Conservation (phyloP, 768 basidiomycete species). For the Termitomyces titanicus region DNA sequence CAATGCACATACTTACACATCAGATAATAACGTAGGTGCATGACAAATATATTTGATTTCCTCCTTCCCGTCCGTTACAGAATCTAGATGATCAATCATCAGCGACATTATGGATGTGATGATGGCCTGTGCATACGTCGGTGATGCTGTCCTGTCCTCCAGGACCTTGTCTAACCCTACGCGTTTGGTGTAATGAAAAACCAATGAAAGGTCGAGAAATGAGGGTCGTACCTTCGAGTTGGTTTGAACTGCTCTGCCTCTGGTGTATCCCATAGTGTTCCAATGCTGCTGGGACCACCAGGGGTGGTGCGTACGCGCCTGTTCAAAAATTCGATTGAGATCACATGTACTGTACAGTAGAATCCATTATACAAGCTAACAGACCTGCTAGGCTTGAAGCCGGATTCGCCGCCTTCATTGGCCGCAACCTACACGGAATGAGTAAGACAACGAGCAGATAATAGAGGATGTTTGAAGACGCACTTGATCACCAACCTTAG, state of each 20-base stretch:
- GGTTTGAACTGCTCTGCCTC: slow-evolving; percentile 55
- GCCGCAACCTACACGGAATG: slow-evolving; percentile 6
- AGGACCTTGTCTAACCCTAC: slow-evolving; percentile 63
- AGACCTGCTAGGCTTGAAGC: slow-evolving; percentile 48
- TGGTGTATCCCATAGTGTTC: slow-evolving; percentile 46
- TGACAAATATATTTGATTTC: not conserved
- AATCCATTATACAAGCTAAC: slow-evolving; percentile 4
- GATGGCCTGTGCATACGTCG: slow-evolving; percentile 24
- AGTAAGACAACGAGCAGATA: not conserved
- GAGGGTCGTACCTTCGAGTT: slow-evolving; percentile 53
- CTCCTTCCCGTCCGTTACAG: slow-evolving; percentile 11
- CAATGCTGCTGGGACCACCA: slow-evolving; percentile 40
- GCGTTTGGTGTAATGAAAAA: not conserved
- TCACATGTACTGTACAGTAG: not conserved
- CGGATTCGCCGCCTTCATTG: slow-evolving; percentile 25
- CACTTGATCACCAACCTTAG: slow-evolving; percentile 19
- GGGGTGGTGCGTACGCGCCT: slow-evolving; percentile 44
- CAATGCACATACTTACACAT: not conserved
- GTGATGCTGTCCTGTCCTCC: slow-evolving; percentile 63
- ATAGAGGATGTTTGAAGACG: not conserved
- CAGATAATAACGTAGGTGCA: not conserved
- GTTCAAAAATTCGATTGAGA: not conserved
- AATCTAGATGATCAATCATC: slow-evolving; percentile 12
- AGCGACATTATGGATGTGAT: slow-evolving; percentile 1
- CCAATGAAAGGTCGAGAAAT: not conserved